phyloP scores from a whole-genome alignment of 2,329 filamentous ascomycete genomes.

The Pseudofabraea citricarpa region DNA sequence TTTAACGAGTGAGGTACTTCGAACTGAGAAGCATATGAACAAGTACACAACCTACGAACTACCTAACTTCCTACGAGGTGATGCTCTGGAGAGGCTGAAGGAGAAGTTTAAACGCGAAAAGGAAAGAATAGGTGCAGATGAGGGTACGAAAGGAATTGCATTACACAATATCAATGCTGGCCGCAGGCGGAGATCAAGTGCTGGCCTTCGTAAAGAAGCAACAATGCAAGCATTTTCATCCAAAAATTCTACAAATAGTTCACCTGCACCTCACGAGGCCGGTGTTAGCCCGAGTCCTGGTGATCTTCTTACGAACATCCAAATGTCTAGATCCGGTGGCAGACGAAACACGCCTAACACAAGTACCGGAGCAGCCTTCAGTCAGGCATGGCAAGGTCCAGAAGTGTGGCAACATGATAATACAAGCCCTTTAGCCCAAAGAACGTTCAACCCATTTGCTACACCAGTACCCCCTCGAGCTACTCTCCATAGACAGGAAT shows the following conservation, averaged over 20 bases:
- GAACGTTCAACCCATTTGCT: constrained; percentile 52
- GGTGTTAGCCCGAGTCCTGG: constrained; percentile 57
- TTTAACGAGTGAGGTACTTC: constrained; percentile 82
- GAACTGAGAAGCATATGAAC: constrained; percentile 91
- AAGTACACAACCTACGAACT: constrained; percentile 88
- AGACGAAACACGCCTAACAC: constrained; percentile 29
- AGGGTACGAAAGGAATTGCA: constrained; percentile 88
- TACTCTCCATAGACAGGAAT: constrained; percentile 67
- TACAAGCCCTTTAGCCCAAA: constrained; percentile 29
- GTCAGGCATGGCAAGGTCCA: constrained; percentile 23
- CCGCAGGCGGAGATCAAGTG: constrained; percentile 66
- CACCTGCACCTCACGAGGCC: constrained; percentile 26
- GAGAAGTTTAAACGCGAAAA: constrained; percentile 86
- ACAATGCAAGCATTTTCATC: constrained; percentile 55
- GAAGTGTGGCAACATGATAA: constrained; percentile 26
- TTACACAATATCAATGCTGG: constrained; percentile 73
- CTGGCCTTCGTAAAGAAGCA: constrained; percentile 73
- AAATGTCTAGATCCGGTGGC: constrained; percentile 58
- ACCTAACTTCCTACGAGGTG: constrained; percentile 82
- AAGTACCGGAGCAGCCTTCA: constrained; percentile 6
- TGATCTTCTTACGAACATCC: constrained; percentile 75
- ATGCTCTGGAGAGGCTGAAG: constrained; percentile 78
- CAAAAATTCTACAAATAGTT: constrained; percentile 14
- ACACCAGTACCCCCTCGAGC: constrained; percentile 41
- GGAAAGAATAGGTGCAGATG: constrained; percentile 75